Percentiles rank a stretch among this genome's conserved stretches.
Conservation (phyloP, 495 filamentous ascomycete genomes). For the Aspergillus taichungensis region DNA sequence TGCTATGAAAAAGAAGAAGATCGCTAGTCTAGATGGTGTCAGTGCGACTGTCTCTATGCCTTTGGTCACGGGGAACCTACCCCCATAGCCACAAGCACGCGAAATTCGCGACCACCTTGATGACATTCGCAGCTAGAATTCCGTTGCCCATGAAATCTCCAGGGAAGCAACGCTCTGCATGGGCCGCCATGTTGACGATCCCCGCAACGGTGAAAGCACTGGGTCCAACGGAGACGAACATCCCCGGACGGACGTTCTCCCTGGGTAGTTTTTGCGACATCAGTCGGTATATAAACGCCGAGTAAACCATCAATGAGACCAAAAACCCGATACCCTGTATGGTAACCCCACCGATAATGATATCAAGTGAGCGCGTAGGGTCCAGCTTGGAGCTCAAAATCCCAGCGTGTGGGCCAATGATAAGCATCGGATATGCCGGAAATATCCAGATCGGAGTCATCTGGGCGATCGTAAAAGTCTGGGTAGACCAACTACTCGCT, state of each 20-base stretch:
- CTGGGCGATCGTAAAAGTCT: conserved; percentile 69
- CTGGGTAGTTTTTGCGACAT: conserved; percentile 87
- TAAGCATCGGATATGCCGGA: conserved; percentile 76
- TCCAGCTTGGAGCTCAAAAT: conserved; percentile 47
- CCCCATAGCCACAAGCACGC: conserved; percentile 77
- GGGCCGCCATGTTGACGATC: conserved; percentile 49
- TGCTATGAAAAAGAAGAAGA: conserved; percentile 81
- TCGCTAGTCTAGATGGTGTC: conserved; percentile 44
- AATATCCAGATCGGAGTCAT: conserved; percentile 96
- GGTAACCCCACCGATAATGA: conserved; percentile 62
- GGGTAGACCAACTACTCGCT: conserved; percentile 52
- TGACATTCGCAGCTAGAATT: conserved; percentile 43
- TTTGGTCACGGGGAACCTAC: conserved; percentile 16
- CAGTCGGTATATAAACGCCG: conserved; percentile 76
- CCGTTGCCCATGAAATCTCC: conserved; percentile 53
- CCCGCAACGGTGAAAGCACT: conserved; percentile 70
- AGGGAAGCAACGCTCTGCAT: conserved; percentile 36
- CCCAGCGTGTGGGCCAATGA: conserved; percentile 66
- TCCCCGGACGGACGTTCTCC: conserved; percentile 67
- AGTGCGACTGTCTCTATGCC: background rate
- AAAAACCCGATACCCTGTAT: conserved; percentile 80
- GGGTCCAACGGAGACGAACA: conserved; percentile 80
- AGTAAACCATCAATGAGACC: conserved; percentile 77
- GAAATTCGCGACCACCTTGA: conserved; percentile 49
- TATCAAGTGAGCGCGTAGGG: conserved; percentile 43